These are phyloP conservation scores for Allomyces arbusculus DNA, from an alignment of 192 early-diverging fungal species.

Conservation along the genomic window DNA sequence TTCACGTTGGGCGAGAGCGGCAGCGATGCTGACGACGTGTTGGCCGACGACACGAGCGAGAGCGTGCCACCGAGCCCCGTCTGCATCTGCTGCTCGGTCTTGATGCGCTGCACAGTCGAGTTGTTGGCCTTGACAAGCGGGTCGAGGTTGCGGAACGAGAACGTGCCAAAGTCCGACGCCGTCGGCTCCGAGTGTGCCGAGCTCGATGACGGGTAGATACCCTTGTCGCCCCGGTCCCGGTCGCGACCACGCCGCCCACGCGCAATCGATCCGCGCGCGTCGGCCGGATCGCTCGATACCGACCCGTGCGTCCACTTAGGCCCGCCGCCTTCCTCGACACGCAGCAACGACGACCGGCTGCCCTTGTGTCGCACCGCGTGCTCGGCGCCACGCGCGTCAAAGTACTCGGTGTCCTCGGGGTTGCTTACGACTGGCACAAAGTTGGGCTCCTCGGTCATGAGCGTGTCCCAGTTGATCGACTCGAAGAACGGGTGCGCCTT, in stretches of 20 bases:
- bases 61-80: not conserved
- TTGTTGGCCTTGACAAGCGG: slow-evolving; percentile 77
- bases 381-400: slow-evolving; percentile 67
- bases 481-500: slow-evolving; percentile 56
- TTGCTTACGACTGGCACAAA: slow-evolving; percentile 63
- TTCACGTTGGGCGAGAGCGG: not conserved
- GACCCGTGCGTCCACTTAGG: no score
- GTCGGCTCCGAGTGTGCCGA: not conserved
- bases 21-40: not conserved
- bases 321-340: no score
- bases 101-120: slow-evolving; percentile 58
- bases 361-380: no score
- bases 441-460: slow-evolving; percentile 37
- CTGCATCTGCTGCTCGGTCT: slow-evolving; percentile 21
- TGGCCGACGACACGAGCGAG: not conserved
- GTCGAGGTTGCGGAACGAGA: slow-evolving; percentile 77
- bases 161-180: slow-evolving; percentile 66
- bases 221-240: not conserved
- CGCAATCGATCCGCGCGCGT: slow-evolving; percentile 4
- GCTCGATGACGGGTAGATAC: no score
- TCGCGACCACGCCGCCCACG: slow-evolving; percentile 8
- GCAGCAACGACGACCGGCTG: no score
- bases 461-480: slow-evolving; percentile 45
- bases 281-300: no score
- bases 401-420: slow-evolving; percentile 78